Percentiles rank a stretch among this genome's conserved stretches.
phyloP scores from a whole-genome alignment of 441 rosid species.

The Euphorbia celastroides region DNA sequence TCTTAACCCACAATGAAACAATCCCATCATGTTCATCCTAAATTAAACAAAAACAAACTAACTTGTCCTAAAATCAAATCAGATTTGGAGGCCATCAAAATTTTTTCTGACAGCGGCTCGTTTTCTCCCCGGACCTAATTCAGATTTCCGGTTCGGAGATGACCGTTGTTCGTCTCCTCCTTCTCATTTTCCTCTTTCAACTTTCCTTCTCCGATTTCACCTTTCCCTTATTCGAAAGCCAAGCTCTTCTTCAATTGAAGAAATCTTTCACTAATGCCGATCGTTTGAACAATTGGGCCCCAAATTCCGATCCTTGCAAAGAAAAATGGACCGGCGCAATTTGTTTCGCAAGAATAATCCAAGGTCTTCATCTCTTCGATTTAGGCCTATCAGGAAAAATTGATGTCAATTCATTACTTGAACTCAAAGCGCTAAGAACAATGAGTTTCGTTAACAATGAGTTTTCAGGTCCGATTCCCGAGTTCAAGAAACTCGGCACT shows the following conservation, averaged over 20 bases:
- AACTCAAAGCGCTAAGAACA: conserved; percentile 44
- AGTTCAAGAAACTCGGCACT: conserved; percentile 47
- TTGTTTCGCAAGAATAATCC: conserved; percentile 42
- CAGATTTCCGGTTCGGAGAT: conserved; percentile 29
- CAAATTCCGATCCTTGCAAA: conserved; percentile 46
- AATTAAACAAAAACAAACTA: no score
- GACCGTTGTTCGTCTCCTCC: conserved; percentile 36
- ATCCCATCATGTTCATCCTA: no score
- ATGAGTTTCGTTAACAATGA: conserved; percentile 51
- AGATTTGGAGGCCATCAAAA: no score
- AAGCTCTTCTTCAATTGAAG: conserved; percentile 47
- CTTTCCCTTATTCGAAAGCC: conserved; percentile 33
- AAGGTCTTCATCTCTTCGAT: conserved; percentile 52
- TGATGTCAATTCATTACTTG: conserved; percentile 36
- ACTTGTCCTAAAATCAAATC: no score
- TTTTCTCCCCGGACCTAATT: background rate
- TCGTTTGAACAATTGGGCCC: conserved; percentile 49
- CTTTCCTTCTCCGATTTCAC: conserved; percentile 15
- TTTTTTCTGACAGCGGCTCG: no score
- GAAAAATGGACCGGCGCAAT: conserved; percentile 53
- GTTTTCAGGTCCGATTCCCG: conserved; percentile 59
- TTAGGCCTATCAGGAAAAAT: conserved; percentile 49
- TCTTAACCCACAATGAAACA: no score
- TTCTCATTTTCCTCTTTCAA: conserved; percentile 24
- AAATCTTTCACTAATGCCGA: conserved; percentile 29